Conservation (phyloP, 495 filamentous ascomycete genomes). For the Penicillium desertorum region DNA sequence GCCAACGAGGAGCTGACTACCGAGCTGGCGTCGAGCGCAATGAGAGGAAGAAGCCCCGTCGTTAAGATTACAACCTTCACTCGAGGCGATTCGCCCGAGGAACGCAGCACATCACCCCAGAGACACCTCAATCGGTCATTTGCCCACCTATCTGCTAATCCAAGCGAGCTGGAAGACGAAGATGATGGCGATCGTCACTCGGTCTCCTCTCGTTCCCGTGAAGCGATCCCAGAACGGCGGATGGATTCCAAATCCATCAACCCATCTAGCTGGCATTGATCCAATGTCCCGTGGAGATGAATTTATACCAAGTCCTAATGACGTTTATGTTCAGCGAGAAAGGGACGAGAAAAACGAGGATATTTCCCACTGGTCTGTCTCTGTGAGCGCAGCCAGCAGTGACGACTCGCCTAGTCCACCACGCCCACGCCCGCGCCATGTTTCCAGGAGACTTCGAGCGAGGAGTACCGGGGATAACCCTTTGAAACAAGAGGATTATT, state of each 20-base stretch:
- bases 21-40: constrained; percentile 21
- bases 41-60: constrained; percentile 45
- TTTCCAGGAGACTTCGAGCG: constrained; percentile 39
- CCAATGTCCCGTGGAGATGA: constrained; percentile 40
- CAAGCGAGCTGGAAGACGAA: constrained; percentile 35
- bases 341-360: constrained; percentile 45
- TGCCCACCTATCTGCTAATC: constrained; percentile 40
- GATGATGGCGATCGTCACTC: constrained; percentile 26
- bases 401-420: constrained; percentile 31
- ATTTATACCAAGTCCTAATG: constrained; percentile 46
- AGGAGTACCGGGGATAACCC: constrained; percentile 49
- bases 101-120: constrained; percentile 23
- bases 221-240: constrained; percentile 33
- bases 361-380: constrained; percentile 46
- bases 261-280: constrained; percentile 41
- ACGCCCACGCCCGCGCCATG: constrained; percentile 22
- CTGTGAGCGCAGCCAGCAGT: constrained; percentile 43
- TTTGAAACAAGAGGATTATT: constrained; percentile 43
- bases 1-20: constrained; percentile 21
- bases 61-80: constrained; percentile 47
- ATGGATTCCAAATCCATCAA: constrained; percentile 33
- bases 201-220: constrained; percentile 19
- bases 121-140: constrained; percentile 40
- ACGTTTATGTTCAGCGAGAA: constrained; percentile 42
- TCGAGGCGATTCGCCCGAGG: constrained; percentile 51